Evolutionary conservation across 164 flowering plant species (phyloP).

Genomic region (Annona cherimola): DNA sequence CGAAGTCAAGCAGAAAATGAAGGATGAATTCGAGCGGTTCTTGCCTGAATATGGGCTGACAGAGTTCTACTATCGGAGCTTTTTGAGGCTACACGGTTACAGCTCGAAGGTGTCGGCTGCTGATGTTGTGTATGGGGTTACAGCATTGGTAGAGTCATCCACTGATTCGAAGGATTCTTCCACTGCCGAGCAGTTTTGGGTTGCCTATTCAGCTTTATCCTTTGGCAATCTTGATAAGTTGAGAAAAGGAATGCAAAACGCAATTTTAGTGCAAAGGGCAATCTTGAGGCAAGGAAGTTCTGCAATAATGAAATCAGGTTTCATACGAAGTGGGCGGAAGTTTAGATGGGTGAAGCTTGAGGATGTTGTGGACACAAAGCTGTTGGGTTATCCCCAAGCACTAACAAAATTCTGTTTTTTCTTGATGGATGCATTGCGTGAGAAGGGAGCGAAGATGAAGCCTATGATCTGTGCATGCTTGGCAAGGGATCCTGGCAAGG

Average conservation of each 20-base stretch:
- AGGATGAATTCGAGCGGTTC: slow-evolving; percentile 75
- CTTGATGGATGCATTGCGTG: slow-evolving; percentile 86
- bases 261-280: slow-evolving; percentile 77
- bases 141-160: slow-evolving; percentile 80
- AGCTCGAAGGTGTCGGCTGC: slow-evolving; percentile 93
- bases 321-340: slow-evolving; percentile 80
- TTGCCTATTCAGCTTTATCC: slow-evolving; percentile 78
- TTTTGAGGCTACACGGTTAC: slow-evolving; percentile 76
- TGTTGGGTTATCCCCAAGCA: slow-evolving; percentile 87
- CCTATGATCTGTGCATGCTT: slow-evolving; percentile 87
- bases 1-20: slow-evolving; percentile 88
- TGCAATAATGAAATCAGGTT: slow-evolving; percentile 78
- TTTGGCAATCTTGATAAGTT: slow-evolving; percentile 66
- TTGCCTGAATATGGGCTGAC: slow-evolving; percentile 85
- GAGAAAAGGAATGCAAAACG: slow-evolving; percentile 73
- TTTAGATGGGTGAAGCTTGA: slow-evolving; percentile 95
- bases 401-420: slow-evolving; percentile 87
- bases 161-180: slow-evolving; percentile 54
- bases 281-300: slow-evolving; percentile 90
- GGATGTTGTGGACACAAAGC: slow-evolving; percentile 71
- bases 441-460: slow-evolving; percentile 91
- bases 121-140: slow-evolving; percentile 90
- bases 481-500: slow-evolving; percentile 53
- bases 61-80: slow-evolving; percentile 86
- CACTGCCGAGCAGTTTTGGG: slow-evolving; percentile 77